Evolutionary conservation across 192 early-diverging fungal species (phyloP).

Genomic region (Helicostylum pulchrum): DNA sequence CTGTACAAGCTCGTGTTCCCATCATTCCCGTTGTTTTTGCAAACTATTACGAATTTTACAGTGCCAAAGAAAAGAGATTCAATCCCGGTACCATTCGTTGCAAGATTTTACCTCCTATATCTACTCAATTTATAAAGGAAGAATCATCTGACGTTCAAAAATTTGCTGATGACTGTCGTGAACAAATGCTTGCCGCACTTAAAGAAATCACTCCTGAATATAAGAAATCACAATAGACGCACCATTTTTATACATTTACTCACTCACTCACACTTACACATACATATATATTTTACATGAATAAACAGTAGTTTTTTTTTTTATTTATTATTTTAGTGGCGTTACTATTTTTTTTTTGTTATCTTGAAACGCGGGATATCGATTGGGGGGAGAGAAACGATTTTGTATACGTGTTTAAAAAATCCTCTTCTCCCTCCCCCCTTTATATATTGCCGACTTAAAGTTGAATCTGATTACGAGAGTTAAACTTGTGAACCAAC

Average conservation of each 20-base stretch:
- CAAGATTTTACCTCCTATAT: constrained; percentile 52
- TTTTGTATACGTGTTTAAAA: not conserved
- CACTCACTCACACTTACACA: not conserved
- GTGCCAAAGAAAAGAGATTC: constrained; percentile 51
- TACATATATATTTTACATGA: constrained; percentile 1
- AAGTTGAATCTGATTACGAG: constrained; percentile 39
- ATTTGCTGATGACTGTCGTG: constrained; percentile 40
- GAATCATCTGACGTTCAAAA: constrained; percentile 40
- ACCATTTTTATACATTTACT: not conserved
- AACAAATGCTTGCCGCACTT: constrained; percentile 47
- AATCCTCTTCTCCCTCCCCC: not conserved
- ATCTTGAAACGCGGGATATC: constrained; percentile 17
- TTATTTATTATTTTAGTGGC: constrained; percentile 1
- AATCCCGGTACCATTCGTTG: constrained; percentile 51
- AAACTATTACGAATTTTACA: constrained; percentile 57
- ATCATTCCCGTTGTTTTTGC: constrained; percentile 87
- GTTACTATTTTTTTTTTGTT: not conserved
- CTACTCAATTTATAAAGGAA: constrained; percentile 38
- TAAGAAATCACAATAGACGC: constrained; percentile 7
- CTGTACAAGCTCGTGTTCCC: constrained; percentile 78
- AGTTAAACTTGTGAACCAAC: constrained; percentile 36
- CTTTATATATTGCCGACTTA: constrained; percentile 7
- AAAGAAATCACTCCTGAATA: constrained; percentile 41
- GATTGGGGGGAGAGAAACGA: not conserved
- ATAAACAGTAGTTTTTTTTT: not conserved